phyloP scores from a whole-genome alignment of 2,329 filamentous ascomycete species.

The Ceratocystis ficicola region DNA sequence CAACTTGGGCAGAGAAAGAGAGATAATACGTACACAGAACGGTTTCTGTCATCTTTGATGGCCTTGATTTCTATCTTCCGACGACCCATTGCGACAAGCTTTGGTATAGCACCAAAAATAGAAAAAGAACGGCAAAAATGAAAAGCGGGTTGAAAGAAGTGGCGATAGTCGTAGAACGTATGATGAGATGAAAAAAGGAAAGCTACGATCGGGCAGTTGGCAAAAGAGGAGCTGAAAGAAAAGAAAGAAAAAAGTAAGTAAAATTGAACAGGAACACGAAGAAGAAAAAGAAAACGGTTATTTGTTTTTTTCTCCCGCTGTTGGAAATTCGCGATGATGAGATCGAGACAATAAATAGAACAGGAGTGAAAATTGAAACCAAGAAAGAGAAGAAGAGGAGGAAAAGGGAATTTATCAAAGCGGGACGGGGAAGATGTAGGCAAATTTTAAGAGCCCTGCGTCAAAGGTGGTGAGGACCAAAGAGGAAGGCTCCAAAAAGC shows the following conservation, averaged over 20 bases:
- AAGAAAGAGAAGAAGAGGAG: slow-evolving; percentile 1
- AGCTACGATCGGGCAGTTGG: not conserved
- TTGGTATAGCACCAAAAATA: slow-evolving; percentile 4
- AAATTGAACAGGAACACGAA: not conserved
- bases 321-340: not conserved
- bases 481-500: slow-evolving; percentile 8
- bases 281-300: not conserved
- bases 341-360: slow-evolving; percentile 7
- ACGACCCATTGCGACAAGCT: slow-evolving; percentile 58
- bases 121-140: not conserved
- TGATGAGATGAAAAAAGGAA: not conserved
- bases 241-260: not conserved
- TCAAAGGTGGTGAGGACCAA: slow-evolving; percentile 10
- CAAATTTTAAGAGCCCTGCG: not conserved
- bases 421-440: slow-evolving; percentile 1
- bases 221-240: not conserved
- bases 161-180: slow-evolving; percentile 4
- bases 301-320: not conserved
- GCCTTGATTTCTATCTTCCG: slow-evolving; percentile 99
- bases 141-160: not conserved
- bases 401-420: not conserved
- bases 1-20: not conserved
- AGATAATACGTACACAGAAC: slow-evolving; percentile 67
- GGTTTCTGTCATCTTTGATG: slow-evolving; percentile 96
- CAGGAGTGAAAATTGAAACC: slow-evolving; percentile 8